Base-by-base conservation (phyloP, 2,329 filamentous ascomycete species). In the Teratosphaeria zuluensis region DNA sequence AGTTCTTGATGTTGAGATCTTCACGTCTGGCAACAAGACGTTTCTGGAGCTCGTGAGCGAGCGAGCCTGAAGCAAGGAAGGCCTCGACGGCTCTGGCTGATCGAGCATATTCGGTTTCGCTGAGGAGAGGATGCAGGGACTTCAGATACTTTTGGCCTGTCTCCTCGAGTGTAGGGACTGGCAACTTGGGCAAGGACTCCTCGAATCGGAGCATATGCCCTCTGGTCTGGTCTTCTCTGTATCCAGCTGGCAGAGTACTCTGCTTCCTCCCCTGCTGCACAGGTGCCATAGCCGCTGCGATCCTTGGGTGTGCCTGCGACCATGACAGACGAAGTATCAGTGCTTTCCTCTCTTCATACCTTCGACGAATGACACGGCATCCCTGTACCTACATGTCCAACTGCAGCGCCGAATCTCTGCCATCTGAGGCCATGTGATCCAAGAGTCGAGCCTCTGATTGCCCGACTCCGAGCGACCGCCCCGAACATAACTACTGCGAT, bases 31-130 rank as follows among this genome's bases (percentile, higher is more conserved):
- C 90, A 56, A 92, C 69, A 64, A 99, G 81, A 74, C 92, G 89
- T 72, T 96, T 87, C 78, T 99, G 94, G 51, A 99, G 85, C 69
- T 84, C 84, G 73, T 87, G 82, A 62, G 92, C 94, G 56, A 86
- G 80, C 46, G 91, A 90, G 59, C 90, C 90, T n/a, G 92, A 90
- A 66, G 86, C 86, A 66, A 96, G 78, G 75, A 99, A 97, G 6
- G 92, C 90, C 62, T 89, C 81, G 38, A 99, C 91, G 33, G 90
- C 92, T 70, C 88, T 88, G 73, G 89, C 87, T 71, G 88, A 92
- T 60, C 79, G 76, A 67, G 86, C 84, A 67, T 85, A 86, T 74
- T 94, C 89, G 66, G 77, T 74, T 42, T 81, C 74, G 51, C 83
- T 86, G 61, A 92, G 81, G 38, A 95, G 79, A 24, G 90, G 87